phyloP scores from a whole-genome alignment of 805 yeast species.

The Spathaspora boniae region DNA sequence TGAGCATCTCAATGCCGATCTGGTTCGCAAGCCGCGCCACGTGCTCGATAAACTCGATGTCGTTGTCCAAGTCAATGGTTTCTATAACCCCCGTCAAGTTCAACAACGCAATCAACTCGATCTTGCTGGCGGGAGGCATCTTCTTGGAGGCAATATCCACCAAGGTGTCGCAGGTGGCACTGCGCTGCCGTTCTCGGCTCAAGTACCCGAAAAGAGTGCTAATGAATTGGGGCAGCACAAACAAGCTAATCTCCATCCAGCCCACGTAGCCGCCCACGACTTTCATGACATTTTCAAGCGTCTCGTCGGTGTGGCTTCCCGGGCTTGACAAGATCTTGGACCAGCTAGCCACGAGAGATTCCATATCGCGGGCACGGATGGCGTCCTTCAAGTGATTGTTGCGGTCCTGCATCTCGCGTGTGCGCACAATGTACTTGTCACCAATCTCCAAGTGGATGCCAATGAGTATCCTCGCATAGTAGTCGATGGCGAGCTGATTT shows the following conservation, averaged over 20 bases:
- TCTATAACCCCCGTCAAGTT: constrained; percentile 57
- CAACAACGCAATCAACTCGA: constrained; percentile 65
- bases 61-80: constrained; percentile 29
- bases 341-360: constrained; percentile 64
- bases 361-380: constrained; percentile 76
- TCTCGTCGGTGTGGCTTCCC: constrained; percentile 26
- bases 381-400: constrained; percentile 76
- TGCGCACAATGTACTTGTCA: constrained; percentile 78
- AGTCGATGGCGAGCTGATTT: constrained; percentile 50
- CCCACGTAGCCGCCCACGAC: constrained; percentile 83
- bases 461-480: constrained; percentile 68
- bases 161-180: constrained; percentile 56
- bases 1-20: constrained; percentile 72
- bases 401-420: constrained; percentile 57
- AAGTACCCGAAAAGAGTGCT: constrained; percentile 57
- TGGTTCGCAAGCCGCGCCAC: constrained; percentile 71
- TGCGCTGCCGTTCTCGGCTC: constrained; percentile 44
- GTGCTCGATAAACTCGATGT: constrained; percentile 69
- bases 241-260: constrained; percentile 85
- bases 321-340: constrained; percentile 42
- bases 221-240: constrained; percentile 60
- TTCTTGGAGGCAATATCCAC: constrained; percentile 70
- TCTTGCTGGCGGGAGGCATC: constrained; percentile 70
- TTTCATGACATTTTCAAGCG: constrained; percentile 55
- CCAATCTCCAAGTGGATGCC: constrained; percentile 90